Evolutionary conservation across 352 stramenopile genomes (phyloP), one percentile per base, ranked within the genome.

Genomic region (Globisporangium middletonii): DNA sequence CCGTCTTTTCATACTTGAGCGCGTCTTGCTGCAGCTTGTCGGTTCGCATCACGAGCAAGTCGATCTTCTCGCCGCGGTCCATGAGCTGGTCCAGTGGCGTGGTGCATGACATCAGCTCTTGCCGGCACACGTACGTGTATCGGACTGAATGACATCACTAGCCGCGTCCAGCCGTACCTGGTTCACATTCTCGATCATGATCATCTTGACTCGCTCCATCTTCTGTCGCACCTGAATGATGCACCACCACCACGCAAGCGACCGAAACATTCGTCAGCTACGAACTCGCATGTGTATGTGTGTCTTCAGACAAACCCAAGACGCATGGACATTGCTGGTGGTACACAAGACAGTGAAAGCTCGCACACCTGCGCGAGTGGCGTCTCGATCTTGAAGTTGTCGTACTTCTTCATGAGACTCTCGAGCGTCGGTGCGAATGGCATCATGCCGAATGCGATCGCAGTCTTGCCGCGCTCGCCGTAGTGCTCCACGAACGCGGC

Each of bases 161-260:
- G 11, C 8, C 33, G 26, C 19, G 15, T 4, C 15, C 12, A 13
- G 11, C 19, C 27, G 12, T 48, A 89, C 79, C 78, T 90, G 83
- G 77, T 92, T 86, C n/a, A 99, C 97, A 68, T 99, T 99, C 45
- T 99, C 88, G 26, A 99, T 94, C 93, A 99, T 99, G 50, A 98
- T 85, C 65, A 93, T 96, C 67, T 99, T 99, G 45, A 99, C 91
- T 53, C 97, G 88, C 63, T 99, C 97, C 79, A 99, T 97, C 78
- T 99, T 97, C 65, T 91, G 87, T 46, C 97, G 92, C 27, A 98
- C 86, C 33, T 73, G 38, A 7, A 28, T 16, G 19, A 27, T 43
- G 11, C 6, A 38, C 33, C 28, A 28, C 18, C 33, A 41, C 27
- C 28, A 28, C 18, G 28, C 50, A 41, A 35, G 30, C 15, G 9